phyloP scores from a whole-genome alignment of 306 rosid genomes.

The Neltuma alba region DNA sequence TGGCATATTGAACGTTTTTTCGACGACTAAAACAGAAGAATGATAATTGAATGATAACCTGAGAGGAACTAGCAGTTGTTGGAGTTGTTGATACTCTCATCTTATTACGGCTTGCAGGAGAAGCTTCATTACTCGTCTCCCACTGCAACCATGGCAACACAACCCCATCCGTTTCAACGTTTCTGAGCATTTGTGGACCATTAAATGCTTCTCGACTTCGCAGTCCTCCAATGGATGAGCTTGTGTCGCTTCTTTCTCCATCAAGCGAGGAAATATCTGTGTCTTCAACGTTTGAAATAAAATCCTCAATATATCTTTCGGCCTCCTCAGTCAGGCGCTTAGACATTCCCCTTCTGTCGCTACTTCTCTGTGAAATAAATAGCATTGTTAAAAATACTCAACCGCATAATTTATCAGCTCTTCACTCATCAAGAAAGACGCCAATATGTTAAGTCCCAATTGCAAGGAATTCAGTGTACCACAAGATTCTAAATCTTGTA shows the following conservation, averaged over 20 bases:
- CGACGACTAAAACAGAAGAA: neutral
- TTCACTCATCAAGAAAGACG: constrained; percentile 12
- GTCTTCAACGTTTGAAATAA: constrained; percentile 92
- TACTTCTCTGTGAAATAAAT: constrained; percentile 61
- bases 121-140: constrained; percentile 71
- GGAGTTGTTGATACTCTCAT: constrained; percentile 50
- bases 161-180: constrained; percentile 67
- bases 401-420: constrained; percentile 6
- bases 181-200: constrained; percentile 48
- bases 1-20: neutral
- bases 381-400: constrained; percentile 22
- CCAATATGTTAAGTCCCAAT: constrained; percentile 2
- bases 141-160: constrained; percentile 89
- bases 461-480: constrained; percentile 17
- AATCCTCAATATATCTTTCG: constrained; percentile 89
- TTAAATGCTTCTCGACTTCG: constrained; percentile 50
- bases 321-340: constrained; percentile 85
- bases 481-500: constrained; percentile 3
- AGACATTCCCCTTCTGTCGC: constrained; percentile 71
- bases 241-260: constrained; percentile 95
- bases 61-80: constrained; percentile 43
- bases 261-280: constrained; percentile 91
- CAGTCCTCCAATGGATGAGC: constrained; percentile 79
- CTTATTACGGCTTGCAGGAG: constrained; percentile 51
- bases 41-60: constrained; percentile 43